Conservation (phyloP, 441 rosid genomes). For the Pelargonium fulgidum region DNA sequence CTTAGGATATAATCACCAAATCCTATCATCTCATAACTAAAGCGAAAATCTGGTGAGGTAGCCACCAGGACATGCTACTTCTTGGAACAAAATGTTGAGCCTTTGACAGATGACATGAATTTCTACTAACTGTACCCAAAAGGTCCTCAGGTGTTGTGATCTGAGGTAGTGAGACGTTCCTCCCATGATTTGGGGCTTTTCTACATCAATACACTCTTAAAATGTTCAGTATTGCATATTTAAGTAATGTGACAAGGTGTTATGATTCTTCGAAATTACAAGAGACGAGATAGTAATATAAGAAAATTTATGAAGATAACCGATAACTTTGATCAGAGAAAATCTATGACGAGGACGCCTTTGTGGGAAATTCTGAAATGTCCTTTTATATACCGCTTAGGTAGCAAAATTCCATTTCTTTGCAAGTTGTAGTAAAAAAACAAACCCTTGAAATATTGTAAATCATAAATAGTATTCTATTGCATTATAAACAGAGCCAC, state of each 20-base stretch:
- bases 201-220: background rate
- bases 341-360: too few species aligned
- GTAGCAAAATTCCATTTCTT: background rate
- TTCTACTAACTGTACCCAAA: constrained; percentile 1
- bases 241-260: background rate
- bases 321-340: background rate
- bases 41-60: background rate
- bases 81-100: constrained; percentile 5
- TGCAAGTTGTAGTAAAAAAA: background rate
- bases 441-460: background rate
- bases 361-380: background rate
- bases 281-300: background rate
- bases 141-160: background rate
- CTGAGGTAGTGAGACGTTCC: background rate
- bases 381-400: background rate
- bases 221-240: background rate
- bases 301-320: background rate
- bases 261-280: background rate
- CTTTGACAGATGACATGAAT: background rate
- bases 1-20: background rate
- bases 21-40: background rate
- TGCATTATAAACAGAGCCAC: too few species aligned
- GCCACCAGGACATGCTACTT: constrained; percentile 7
- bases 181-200: background rate
- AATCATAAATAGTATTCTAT: too few species aligned